Conservation (phyloP, 208 protist species). For the Leishmania braziliensis region DNA sequence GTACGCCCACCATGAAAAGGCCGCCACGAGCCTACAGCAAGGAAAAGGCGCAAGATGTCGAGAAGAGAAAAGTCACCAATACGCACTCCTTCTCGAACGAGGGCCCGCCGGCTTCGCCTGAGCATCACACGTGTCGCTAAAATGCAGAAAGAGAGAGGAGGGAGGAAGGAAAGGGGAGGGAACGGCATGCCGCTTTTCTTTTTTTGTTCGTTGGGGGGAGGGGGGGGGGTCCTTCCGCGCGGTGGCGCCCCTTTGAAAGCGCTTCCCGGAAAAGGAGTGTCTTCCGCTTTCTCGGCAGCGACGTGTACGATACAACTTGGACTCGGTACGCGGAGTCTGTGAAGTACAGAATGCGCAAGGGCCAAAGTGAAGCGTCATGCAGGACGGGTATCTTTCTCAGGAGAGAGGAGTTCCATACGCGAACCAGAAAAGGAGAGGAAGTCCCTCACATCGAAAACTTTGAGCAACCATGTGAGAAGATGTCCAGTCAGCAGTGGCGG, state of each 20-base stretch:
- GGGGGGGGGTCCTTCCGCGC: too few species aligned
- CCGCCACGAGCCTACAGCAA: neutral
- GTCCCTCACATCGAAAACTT: neutral
- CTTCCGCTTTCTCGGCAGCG: neutral
- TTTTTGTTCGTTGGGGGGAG: neutral
- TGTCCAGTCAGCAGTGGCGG: neutral
- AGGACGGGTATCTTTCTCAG: neutral
- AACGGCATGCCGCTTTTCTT: neutral
- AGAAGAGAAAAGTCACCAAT: slow-evolving; percentile 1
- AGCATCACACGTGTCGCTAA: neutral
- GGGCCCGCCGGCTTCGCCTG: neutral
- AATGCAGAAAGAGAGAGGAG: neutral
- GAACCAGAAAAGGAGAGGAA: neutral
- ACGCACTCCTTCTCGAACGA: neutral
- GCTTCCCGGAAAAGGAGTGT: neutral
- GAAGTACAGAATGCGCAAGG: neutral
- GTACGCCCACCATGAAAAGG: neutral
- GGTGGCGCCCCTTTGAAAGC: neutral
- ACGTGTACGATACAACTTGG: neutral
- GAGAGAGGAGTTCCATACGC: neutral
- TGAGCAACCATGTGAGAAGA: neutral
- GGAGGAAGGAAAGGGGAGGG: neutral
- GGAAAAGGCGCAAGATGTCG: neutral
- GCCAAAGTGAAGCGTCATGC: neutral
- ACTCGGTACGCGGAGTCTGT: neutral